phyloP scores from a whole-genome alignment of 768 basidiomycete genomes.

The Sistotremastrum niveocremeum region DNA sequence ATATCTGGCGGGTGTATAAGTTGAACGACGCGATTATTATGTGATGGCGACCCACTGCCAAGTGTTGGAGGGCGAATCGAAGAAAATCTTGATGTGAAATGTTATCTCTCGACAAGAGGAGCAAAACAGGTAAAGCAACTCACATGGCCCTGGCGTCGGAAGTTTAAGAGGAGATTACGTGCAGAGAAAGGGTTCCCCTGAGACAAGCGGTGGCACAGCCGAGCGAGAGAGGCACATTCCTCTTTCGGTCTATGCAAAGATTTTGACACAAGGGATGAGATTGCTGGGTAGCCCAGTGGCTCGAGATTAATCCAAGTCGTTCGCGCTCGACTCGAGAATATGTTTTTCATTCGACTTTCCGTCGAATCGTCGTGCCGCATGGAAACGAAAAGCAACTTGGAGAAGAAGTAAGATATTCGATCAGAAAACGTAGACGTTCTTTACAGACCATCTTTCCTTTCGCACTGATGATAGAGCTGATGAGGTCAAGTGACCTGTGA shows the following conservation, averaged over 20 bases:
- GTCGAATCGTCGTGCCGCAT: constrained; percentile 3
- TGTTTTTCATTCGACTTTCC: constrained; percentile 31
- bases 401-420: neutral
- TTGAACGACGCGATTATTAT: neutral
- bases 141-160: constrained; percentile 52
- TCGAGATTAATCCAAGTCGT: constrained; percentile 58
- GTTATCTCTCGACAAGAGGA: neutral
- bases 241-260: constrained; percentile 47
- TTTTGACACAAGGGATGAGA: constrained; percentile 46
- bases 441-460: constrained; percentile 45
- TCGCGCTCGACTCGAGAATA: constrained; percentile 44
- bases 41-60: constrained; percentile 42
- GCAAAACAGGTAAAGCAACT: constrained; percentile 11
- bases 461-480: constrained; percentile 50
- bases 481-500: constrained; percentile 49
- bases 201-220: constrained; percentile 42
- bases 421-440: neutral
- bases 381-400: constrained; percentile 50
- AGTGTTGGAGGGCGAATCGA: constrained; percentile 48
- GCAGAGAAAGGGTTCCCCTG: constrained; percentile 62
- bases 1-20: constrained; percentile 24
- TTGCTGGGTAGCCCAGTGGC: constrained; percentile 41
- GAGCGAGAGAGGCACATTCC: constrained; percentile 38
- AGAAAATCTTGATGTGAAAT: constrained; percentile 34
- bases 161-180: constrained; percentile 45